Conservation (phyloP, 2,329 filamentous ascomycete species). For the Penicillium aurantiogriseum region DNA sequence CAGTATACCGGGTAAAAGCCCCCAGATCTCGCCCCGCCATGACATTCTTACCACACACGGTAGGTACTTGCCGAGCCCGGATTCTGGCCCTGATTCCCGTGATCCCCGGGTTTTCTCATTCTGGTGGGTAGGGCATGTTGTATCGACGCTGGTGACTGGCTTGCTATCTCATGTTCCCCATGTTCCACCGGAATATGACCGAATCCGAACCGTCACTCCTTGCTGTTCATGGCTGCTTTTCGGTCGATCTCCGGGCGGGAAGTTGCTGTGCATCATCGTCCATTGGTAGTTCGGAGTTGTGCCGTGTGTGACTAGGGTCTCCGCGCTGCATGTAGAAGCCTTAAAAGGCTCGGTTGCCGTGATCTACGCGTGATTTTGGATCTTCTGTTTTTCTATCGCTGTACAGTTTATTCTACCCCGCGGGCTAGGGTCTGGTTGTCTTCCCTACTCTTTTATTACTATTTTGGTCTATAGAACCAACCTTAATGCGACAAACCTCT, state of each 20-base stretch:
- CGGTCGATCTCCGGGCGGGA: constrained; percentile 20
- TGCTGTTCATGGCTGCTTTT: constrained; percentile 10
- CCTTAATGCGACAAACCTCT: background rate
- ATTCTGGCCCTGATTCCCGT: background rate
- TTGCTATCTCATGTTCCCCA: background rate
- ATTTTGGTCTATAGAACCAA: background rate
- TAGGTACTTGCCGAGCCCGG: background rate
- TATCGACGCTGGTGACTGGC: background rate
- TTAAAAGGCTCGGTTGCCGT: constrained; percentile 6
- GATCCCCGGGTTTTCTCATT: background rate
- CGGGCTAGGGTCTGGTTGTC: background rate
- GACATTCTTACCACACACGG: background rate
- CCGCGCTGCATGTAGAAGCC: background rate
- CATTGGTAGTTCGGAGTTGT: constrained; percentile 11
- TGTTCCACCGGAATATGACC: constrained; percentile 14
- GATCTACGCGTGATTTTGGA: background rate
- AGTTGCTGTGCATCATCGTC: constrained; percentile 4
- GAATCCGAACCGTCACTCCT: constrained; percentile 6
- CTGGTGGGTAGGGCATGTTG: background rate
- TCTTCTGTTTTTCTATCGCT: background rate
- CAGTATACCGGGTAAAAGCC: background rate
- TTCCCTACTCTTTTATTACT: background rate
- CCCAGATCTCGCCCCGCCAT: constrained; percentile 1
- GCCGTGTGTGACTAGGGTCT: background rate
- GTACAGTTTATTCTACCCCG: background rate